Conservation (phyloP, 2,329 filamentous ascomycete genomes). For the Aspergillus fumigatus region DNA sequence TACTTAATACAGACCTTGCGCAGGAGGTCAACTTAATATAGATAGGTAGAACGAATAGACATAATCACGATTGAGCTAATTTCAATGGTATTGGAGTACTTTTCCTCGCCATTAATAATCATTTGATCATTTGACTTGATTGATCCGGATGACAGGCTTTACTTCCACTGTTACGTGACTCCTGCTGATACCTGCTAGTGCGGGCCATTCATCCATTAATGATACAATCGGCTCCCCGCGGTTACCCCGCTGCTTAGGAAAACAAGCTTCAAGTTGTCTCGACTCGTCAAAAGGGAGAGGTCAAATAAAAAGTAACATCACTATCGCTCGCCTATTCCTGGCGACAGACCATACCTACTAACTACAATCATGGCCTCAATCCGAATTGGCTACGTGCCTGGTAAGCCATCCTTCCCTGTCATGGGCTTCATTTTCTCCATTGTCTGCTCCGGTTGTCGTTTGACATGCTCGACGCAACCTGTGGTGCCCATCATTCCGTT, state of each 20-base stretch:
- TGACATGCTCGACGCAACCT: background rate
- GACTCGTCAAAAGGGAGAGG: background rate
- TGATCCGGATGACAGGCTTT: background rate
- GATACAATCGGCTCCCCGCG: background rate
- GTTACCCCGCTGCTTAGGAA: background rate
- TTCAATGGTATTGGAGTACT: background rate
- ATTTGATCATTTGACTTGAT: background rate
- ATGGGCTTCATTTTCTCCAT: background rate
- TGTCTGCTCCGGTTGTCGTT: background rate
- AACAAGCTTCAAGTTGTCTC: background rate
- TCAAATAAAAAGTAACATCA: background rate
- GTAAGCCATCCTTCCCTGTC: constrained; percentile 21
- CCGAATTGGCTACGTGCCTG: constrained; percentile 45
- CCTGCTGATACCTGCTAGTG: background rate
- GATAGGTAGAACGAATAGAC: background rate
- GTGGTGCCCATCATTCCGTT: background rate
- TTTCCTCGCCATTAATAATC: background rate
- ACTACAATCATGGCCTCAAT: constrained; percentile 26
- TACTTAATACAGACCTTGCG: background rate
- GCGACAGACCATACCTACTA: constrained; percentile 23
- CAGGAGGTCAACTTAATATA: background rate
- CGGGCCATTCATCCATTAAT: too few species aligned
- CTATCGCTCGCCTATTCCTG: background rate
- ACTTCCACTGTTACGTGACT: background rate
- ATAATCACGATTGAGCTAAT: background rate